Evolutionary conservation across 2,329 filamentous ascomycete species (phyloP), one percentile per base, ranked within the genome.

Genomic region (Cladosporium sp.): DNA sequence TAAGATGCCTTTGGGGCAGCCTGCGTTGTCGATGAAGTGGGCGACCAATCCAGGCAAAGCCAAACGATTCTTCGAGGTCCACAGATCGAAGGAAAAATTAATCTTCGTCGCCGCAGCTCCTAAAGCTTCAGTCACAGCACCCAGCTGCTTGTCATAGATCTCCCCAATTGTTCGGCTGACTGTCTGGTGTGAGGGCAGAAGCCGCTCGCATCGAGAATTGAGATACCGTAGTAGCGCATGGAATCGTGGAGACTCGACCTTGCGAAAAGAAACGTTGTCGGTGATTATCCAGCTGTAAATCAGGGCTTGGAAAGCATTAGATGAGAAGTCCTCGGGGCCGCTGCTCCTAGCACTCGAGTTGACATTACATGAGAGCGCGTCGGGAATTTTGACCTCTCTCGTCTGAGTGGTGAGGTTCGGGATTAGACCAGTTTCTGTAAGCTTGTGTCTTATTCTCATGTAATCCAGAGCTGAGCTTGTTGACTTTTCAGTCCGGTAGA

Each of bases 41-140:
- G 47, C 54, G 20, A 51, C 44, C 9, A 58, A 11, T 12, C 56
- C 56, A 42, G 47, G 42, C 9, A 59, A 38, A 11, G 56, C 43
- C 11, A 54, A 24, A 29, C 42, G 17, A 34, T 55, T 59, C 8
- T 43, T 18, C 5, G 56, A 57, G 18, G 54, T 59, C 57, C 52
- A 59, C 17, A 56, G 42, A 43, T 59, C 57, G 42, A 59, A 58
- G 11, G 54, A 54, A 27, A 58, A 30, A 29, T 39, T 36, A 34
- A 54, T 43, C 8, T 34, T 38, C 6, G 36, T 51, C n/a, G 51
- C 24, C 12, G 52, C 34, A 22, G 36, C 42, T 13, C 6, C 13
- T 11, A 54, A 36, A 12, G n/a, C 19, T 40, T 40, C 38, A 20
- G 20, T 48, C 15, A 52, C 43, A 22, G 32, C 39, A 17, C 49